phyloP scores from a whole-genome alignment of 495 filamentous ascomycete species.

The Annulohypoxylon stygium region DNA sequence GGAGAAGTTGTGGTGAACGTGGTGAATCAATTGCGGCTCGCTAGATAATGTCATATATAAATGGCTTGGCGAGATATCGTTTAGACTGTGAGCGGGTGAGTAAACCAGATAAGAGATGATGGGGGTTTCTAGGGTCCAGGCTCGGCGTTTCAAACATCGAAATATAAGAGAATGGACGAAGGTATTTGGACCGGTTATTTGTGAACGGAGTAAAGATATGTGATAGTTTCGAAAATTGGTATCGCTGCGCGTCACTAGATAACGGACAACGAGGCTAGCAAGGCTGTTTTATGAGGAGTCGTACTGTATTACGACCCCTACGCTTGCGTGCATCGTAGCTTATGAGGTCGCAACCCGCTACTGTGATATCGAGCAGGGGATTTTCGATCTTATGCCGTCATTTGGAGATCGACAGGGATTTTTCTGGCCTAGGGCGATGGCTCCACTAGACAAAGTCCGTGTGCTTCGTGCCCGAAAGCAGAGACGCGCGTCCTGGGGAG shows the following conservation, averaged over 20 bases:
- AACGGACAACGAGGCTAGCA: constrained; percentile 9
- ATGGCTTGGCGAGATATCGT: constrained; percentile 48
- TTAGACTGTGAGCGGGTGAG: background rate
- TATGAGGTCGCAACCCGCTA: constrained; percentile 40
- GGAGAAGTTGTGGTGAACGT: constrained; percentile 18
- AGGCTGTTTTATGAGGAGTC: constrained; percentile 18
- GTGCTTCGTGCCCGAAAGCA: constrained; percentile 34
- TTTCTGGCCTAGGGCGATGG: constrained; percentile 21
- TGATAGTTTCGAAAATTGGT: background rate
- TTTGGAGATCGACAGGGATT: constrained; percentile 44
- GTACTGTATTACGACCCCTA: constrained; percentile 18
- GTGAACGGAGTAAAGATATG: constrained; percentile 17
- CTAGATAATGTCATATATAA: constrained; percentile 38
- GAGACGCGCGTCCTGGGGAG: constrained; percentile 47
- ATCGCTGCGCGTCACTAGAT: constrained; percentile 19
- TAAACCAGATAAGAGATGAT: constrained; percentile 42
- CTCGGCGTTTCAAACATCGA: constrained; percentile 5
- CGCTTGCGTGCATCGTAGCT: constrained; percentile 24
- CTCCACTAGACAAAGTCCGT: constrained; percentile 41
- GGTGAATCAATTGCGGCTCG: constrained; percentile 35
- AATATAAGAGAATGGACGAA: constrained; percentile 22
- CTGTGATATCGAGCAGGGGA: constrained; percentile 36
- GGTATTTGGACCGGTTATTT: constrained; percentile 27
- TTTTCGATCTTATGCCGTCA: constrained; percentile 47
- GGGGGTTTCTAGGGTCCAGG: constrained; percentile 26